Evolutionary conservation across 495 filamentous ascomycete genomes (phyloP), one percentile per base, ranked within the genome.

Genomic region (Penicillium cataractarum): DNA sequence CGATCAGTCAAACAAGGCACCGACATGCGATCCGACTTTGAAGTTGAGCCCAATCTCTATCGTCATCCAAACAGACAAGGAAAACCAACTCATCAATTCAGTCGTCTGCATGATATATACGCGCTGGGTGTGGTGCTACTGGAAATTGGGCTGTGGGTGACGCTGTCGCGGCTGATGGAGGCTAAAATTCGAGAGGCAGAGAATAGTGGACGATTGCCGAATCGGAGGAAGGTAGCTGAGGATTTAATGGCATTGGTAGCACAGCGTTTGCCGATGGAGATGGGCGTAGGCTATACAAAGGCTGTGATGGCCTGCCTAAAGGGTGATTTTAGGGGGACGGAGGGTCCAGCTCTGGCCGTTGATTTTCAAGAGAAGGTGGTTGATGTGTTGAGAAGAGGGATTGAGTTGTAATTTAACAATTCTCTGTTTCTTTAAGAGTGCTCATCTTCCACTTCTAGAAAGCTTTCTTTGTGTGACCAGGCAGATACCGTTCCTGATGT

Each of bases 21-120:
- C 6, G 61, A 67, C 32, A 63, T 66, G 59, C 57, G 55, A 3
- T 51, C 56, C 3, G 66, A 69, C 39, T 60, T 64, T 37, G 62
- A 68, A 13, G 48, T 68, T 13, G 65, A 67, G 35, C 58, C 51
- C 1, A 70, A 73, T 44, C 44, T 75, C 8, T 75, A 75, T 60
- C 73, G 73, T 8, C 73, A 75, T 69, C 73, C 71, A 0, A 37
- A 64, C 3, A 66, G 71, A 24, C 71, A 74, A 33, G 64, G 66
- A 15, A 29, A 32, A 0, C 71, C 71, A 19, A 59, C 57, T 0
- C 46, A 62, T 3, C 56, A 60, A 40, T 75, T 74, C 54, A 53
- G 10, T 2, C 74, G 73, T 55, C 61, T 65, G 27, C 76, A 80
- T 53, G 77, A 80, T 55, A 71, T 78, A 31, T 80, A 79, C 60